These are phyloP conservation scores for Epichloe uncinata DNA, from an alignment of 2,329 filamentous ascomycete genomes.

Conservation along the genomic window DNA sequence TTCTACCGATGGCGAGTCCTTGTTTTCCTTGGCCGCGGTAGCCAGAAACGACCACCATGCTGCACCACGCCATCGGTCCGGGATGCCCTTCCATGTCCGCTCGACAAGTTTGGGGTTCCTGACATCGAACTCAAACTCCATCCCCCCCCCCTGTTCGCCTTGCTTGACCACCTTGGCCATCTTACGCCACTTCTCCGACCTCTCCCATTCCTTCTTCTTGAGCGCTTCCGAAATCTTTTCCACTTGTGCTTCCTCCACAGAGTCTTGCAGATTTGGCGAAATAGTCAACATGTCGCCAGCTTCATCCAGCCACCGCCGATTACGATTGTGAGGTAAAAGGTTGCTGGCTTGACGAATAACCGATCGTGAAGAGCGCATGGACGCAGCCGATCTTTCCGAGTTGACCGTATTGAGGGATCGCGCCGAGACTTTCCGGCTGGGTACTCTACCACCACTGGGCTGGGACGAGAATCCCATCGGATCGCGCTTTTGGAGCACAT, in stretches of 20 bases:
- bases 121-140: conserved; percentile 66
- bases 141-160: conserved; percentile 41
- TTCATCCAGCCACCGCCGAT: conserved; percentile 48
- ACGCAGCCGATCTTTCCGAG: conserved; percentile 37
- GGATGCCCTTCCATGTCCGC: conserved; percentile 95
- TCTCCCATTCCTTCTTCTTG: conserved; percentile 49
- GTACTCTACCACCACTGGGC: conserved; percentile 27
- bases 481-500: conserved; percentile 28
- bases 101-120: conserved; percentile 75
- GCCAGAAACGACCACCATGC: conserved; percentile 92
- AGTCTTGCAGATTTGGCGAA: conserved; percentile 41
- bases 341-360: conserved; percentile 45
- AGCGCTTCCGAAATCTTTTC: conserved; percentile 39
- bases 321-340: conserved; percentile 45
- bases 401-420: conserved; percentile 45
- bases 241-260: conserved; percentile 40
- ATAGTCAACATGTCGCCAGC: conserved; percentile 54
- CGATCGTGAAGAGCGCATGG: conserved; percentile 39
- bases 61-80: conserved; percentile 83
- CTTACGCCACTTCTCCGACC: conserved; percentile 53
- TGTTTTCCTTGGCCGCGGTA: conserved; percentile 54
- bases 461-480: conserved; percentile 24
- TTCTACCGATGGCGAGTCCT: conserved; percentile 50
- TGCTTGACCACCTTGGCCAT: conserved; percentile 46
- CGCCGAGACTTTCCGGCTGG: conserved; percentile 42